Conservation (phyloP, 768 basidiomycete genomes). For the Lentinus tigrinus region DNA sequence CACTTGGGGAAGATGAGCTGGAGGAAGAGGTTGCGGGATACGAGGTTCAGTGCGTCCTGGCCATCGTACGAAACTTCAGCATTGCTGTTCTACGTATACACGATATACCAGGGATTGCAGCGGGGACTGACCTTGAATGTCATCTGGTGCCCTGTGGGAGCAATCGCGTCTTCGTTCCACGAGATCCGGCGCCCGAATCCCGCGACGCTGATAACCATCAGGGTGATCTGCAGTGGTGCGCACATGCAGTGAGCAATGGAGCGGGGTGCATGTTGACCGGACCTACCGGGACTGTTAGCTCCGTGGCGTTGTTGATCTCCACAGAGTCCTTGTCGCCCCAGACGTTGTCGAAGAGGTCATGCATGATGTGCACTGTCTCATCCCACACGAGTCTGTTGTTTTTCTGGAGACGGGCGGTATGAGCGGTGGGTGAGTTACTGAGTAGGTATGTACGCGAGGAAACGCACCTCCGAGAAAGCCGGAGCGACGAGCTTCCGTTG, state of each 20-base stretch:
- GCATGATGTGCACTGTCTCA: slow-evolving; percentile 32
- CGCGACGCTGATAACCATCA: slow-evolving; percentile 55
- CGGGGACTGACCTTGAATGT: slow-evolving; percentile 27
- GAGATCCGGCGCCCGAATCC: slow-evolving; percentile 54
- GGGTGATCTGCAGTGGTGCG: slow-evolving; percentile 42
- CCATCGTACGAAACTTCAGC: background rate
- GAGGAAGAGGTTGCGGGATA: slow-evolving; percentile 27
- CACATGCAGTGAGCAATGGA: background rate
- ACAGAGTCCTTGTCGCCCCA: slow-evolving; percentile 46
- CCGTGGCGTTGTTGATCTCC: slow-evolving; percentile 43
- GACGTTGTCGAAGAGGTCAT: slow-evolving; percentile 37
- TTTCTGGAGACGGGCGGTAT: slow-evolving; percentile 15
- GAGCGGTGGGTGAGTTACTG: background rate
- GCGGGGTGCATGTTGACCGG: too few relatives aligned
- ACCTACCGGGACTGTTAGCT: slow-evolving; percentile 54
- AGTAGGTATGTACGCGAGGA: background rate
- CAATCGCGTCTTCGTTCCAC: slow-evolving; percentile 43
- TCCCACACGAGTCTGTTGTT: slow-evolving; percentile 42
- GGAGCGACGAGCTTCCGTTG: slow-evolving; percentile 62
- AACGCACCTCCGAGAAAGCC: slow-evolving; percentile 59
- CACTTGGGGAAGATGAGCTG: slow-evolving; percentile 27
- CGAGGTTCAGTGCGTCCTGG: slow-evolving; percentile 28
- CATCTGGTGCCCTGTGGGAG: slow-evolving; percentile 41
- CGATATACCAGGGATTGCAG: too few relatives aligned
- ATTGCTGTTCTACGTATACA: background rate